These are phyloP conservation scores for Claviceps spartinae DNA, from an alignment of 2,329 filamentous ascomycete genomes.

Conservation along the genomic window DNA sequence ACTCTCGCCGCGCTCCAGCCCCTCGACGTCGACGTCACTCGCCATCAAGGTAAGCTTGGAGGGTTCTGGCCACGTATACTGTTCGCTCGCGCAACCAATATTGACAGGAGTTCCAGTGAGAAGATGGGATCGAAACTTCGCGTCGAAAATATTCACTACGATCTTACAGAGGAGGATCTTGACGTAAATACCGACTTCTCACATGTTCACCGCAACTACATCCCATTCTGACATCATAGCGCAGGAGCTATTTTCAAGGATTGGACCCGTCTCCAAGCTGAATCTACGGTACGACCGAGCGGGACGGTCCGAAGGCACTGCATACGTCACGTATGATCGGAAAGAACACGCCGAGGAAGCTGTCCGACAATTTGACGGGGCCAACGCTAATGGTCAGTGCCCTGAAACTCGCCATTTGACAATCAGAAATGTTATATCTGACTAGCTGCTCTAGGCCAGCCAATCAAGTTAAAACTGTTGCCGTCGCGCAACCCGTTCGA, in stretches of 20 bases:
- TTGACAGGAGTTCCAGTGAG: conserved; percentile 25
- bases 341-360: conserved; percentile 60
- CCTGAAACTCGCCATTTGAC: neutral
- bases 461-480: conserved; percentile 60
- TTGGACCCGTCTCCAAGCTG: conserved; percentile 57
- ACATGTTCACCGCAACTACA: neutral
- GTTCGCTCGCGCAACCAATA: neutral
- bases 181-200: conserved; percentile 36
- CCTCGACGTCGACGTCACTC: conserved; percentile 30
- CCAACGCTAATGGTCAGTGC: conserved; percentile 63
- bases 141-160: conserved; percentile 86
- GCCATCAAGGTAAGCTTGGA: conserved; percentile 23
- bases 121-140: conserved; percentile 55
- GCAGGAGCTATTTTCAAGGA: conserved; percentile 67
- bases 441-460: conserved; percentile 46
- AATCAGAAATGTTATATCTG: neutral
- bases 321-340: conserved; percentile 67
- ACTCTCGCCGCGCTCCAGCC: conserved; percentile 27
- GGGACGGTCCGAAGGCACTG: conserved; percentile 73
- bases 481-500: conserved; percentile 46
- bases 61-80: neutral
- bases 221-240: conserved; percentile 13
- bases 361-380: conserved; percentile 70
- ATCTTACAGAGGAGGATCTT: conserved; percentile 73
- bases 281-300: conserved; percentile 74